These are phyloP conservation scores for Irpex sp. DNA, from an alignment of 1,284 basidiomycete species.

Conservation along the genomic window DNA sequence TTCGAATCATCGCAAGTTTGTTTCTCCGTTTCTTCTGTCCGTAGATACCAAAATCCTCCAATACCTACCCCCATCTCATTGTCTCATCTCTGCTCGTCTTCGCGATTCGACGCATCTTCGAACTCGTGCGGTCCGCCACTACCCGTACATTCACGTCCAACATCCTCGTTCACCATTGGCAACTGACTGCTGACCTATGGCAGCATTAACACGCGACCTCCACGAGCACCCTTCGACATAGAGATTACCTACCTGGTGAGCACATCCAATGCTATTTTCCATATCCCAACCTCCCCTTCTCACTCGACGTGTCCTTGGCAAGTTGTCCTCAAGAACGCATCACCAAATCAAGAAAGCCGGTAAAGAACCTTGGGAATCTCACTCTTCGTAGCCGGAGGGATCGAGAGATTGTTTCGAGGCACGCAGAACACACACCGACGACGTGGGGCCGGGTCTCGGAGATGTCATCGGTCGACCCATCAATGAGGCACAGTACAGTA, in stretches of 20 bases:
- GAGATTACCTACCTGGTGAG: too few relatives aligned
- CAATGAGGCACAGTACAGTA: background rate
- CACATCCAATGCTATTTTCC: background rate
- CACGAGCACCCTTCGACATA: too few relatives aligned
- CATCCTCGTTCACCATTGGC: too few relatives aligned
- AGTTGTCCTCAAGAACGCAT: conserved; percentile 1
- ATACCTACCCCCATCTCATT: conserved; percentile 1
- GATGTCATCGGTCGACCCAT: background rate
- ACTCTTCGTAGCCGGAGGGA: background rate
- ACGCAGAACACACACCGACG: background rate
- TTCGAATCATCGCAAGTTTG: too few relatives aligned
- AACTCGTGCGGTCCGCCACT: too few relatives aligned
- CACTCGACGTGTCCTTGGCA: conserved; percentile 1
- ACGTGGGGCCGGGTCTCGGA: background rate
- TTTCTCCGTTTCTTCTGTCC: background rate
- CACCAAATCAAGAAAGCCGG: conserved; percentile 3
- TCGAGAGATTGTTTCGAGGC: conserved; percentile 1
- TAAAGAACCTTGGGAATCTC: conserved; percentile 1
- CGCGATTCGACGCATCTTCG: background rate
- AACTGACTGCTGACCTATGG: too few relatives aligned
- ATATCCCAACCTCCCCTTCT: background rate
- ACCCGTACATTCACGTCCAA: too few relatives aligned
- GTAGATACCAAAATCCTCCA: background rate
- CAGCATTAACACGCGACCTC: background rate
- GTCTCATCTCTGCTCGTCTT: background rate